These are phyloP conservation scores for Sporothrix euskadiensis DNA, from an alignment of 2,329 filamentous ascomycete genomes.

Conservation along the genomic window DNA sequence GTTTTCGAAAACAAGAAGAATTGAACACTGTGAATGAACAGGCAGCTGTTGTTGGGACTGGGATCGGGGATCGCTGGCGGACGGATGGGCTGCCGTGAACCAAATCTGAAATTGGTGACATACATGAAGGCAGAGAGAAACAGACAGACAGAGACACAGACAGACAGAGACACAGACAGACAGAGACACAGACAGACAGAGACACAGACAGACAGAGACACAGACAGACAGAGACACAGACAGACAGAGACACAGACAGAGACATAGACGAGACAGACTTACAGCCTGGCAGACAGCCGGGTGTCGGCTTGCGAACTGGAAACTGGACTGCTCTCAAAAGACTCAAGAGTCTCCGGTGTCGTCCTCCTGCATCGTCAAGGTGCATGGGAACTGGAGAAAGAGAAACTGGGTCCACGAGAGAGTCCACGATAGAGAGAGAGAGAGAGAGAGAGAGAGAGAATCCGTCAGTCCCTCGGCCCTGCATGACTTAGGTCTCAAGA, in stretches of 20 bases:
- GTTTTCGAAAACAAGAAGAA: background rate
- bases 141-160: background rate
- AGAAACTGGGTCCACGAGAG: background rate
- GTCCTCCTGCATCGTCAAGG: constrained; percentile 12
- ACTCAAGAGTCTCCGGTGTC: background rate
- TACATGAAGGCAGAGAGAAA: background rate
- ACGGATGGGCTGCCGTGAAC: constrained; percentile 9
- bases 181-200: too few species aligned
- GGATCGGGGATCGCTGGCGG: background rate
- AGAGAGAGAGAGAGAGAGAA: too few species aligned
- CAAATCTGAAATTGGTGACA: too few species aligned
- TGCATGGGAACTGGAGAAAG: constrained; percentile 4
- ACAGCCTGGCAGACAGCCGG: background rate
- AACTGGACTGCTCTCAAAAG: background rate
- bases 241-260: background rate
- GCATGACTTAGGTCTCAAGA: constrained; percentile 12
- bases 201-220: background rate
- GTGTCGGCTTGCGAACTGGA: background rate
- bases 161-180: background rate
- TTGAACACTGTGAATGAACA: background rate
- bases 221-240: background rate
- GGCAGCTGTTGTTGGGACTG: background rate
- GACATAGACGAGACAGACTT: background rate
- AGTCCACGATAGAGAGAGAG: background rate
- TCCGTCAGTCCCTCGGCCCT: background rate